Evolutionary conservation across 169 alveolate species (phyloP), one percentile per base, ranked within the genome.

Genomic region (Eimeria praecox): DNA sequence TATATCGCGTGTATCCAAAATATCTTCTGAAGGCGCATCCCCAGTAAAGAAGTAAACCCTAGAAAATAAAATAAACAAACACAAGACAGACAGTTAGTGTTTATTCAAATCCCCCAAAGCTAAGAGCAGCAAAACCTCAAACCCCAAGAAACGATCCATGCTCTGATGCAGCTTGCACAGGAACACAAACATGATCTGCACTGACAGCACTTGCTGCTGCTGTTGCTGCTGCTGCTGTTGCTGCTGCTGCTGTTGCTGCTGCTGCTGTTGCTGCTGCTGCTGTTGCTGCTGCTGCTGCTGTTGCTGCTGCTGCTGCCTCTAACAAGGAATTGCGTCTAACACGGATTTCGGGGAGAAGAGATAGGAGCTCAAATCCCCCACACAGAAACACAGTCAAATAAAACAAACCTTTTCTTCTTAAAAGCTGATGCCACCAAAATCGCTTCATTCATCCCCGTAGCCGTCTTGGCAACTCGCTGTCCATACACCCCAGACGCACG

Each of bases 41-140:
- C 97, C 97, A 35, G 99, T 97, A 95, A 99, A 99, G 46, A 99
- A 93, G 96, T 98, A 99, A 78, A 99, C 98, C 69, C 99, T 83
- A 54, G 46, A 38, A 9, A 12, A 27, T 2, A 9, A n/a, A 83
- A 83, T n/a, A 30, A 75, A 59, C 6, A 10, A 22, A n/a, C n/a
- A n/a, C n/a, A n/a, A n/a, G n/a, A n/a, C n/a, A n/a, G n/a, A n/a
- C n/a, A n/a, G n/a, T n/a, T n/a, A n/a, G n/a, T n/a, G n/a, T n/a
- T n/a, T n/a, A n/a, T n/a, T n/a, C n/a, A n/a, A n/a, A n/a, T n/a
- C n/a, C n/a, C n/a, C n/a, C n/a, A n/a, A n/a, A n/a, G n/a, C n/a
- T n/a, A n/a, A n/a, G n/a, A n/a, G n/a, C n/a, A n/a, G n/a, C n/a
- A n/a, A n/a, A n/a, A n/a, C n/a, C n/a, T n/a, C n/a, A n/a, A 73